Base-by-base conservation (phyloP, 2,329 filamentous ascomycete species). In the Fusarium sp. region DNA sequence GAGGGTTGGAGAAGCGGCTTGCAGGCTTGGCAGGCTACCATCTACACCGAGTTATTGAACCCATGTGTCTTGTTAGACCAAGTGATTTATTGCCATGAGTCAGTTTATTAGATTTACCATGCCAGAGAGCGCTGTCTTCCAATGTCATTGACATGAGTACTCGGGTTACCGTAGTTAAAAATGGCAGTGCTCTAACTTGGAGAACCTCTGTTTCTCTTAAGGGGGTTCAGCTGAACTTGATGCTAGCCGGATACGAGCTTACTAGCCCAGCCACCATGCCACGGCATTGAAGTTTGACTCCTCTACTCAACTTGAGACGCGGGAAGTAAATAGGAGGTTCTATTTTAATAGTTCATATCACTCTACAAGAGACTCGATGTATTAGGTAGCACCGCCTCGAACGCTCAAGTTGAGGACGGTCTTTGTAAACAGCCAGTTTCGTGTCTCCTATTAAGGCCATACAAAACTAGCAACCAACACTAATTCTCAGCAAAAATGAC, bases 11-110 rank as follows among this genome's bases (percentile, higher is more conserved):
- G 50, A 38, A 6, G n/a, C 32, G 52, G 33, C 45, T 33, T 68
- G 56, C 63, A 71, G 22, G 47, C 64, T 72, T 69, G 71, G 71
- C 68, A 38, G 17, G n/a, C 30, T 7, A 37, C 10, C n/a, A 17
- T 50, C 10, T 30, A 30, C 27, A 40, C 43, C 27, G 58, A 37
- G 64, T 40, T 37, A 22, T 30, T 6, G 30, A 63, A 38, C 6
- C 54, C 22, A 30, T 22, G n/a, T 6, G 70, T 27, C 45, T 27
- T 7, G 15, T 12, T 50, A n/a, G 22, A 22, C 22, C 22, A 30
- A 50, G 25, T 27, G 45, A 11, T 50, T 47, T 25, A 30, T 27
- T 9, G 2, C 9, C 6, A 11, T 7, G 25, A 10, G 15, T 2
- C 8, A 17, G 15, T n/a, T n/a, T n/a, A n/a, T n/a, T n/a, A n/a